Base-by-base conservation (phyloP, 139 green algal species). In the Desmodesmus armatus region DNA sequence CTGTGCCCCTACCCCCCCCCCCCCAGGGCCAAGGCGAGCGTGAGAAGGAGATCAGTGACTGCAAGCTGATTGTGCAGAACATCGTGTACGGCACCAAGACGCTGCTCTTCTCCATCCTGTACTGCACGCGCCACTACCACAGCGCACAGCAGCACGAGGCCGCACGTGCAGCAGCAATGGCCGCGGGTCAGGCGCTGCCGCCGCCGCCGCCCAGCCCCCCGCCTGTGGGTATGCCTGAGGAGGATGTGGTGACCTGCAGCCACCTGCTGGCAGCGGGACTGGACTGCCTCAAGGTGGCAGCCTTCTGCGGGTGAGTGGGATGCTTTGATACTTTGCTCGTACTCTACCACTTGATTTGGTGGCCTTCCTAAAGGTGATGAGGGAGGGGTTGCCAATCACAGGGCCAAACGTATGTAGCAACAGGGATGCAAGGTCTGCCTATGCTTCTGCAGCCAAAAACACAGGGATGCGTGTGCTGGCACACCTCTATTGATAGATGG, bases 1-100 rank as follows among this genome's bases (percentile, higher is more conserved):
- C 13, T 21, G 11, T 72, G 63, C n/a, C 25, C n/a, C n/a, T n/a
- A n/a, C n/a, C n/a, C n/a, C n/a, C n/a, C n/a, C n/a, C n/a, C n/a
- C 5, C 17, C 27, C 86, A 94, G 49, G 66, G 62, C n/a, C 31
- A 55, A 19, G 80, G 85, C 13, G 87, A 95, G 43, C 87, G 85
- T 31, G 91, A 92, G 40, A 96, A 94, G 80, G 95, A 98, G 83
- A 81, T 95, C 29, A 86, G 82, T 4, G 93, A 96, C 84, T 95
- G 83, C 78, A 92, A 91, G 60, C 74, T 85, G 11, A 79, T 92
- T 6, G 58, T 92, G 43, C 71, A 87, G 47, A 88, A 85, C 66
- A 78, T 89, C 47, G 39, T 91, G 17, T 80, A 79, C 21, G 75
- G 83, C 33, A 62, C 80, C 37, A 91, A 95, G 43, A 89, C 84